Percentiles rank a stretch among this genome's conserved stretches.
Evolutionary conservation across 2,329 filamentous ascomycete species (phyloP).

Genomic region (Ophiostoma angusticollis): DNA sequence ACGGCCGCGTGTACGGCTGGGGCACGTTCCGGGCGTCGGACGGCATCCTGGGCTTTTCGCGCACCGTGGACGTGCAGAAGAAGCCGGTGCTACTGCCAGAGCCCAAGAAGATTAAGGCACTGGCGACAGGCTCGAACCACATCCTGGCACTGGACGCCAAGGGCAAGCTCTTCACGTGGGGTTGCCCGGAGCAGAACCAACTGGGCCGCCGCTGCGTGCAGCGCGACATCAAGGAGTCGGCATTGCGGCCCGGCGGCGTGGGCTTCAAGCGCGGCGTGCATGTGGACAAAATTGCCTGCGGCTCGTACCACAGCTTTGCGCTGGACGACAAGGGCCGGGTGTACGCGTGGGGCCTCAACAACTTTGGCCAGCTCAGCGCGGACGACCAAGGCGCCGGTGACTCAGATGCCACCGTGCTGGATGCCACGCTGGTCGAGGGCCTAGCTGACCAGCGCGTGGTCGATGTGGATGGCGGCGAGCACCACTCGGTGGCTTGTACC

Average conservation of each 20-base stretch:
- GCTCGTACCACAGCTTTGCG: conserved; percentile 74
- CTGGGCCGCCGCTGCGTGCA: conserved; percentile 49
- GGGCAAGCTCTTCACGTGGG: conserved; percentile 57
- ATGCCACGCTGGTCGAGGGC: conserved; percentile 52
- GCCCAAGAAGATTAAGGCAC: conserved; percentile 52
- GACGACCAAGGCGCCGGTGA: conserved; percentile 47
- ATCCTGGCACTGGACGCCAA: conserved; percentile 53
- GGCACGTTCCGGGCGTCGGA: conserved; percentile 59
- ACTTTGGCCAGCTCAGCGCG: conserved; percentile 64
- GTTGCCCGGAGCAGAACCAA: conserved; percentile 55
- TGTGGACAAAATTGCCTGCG: conserved; percentile 50
- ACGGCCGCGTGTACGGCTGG: conserved; percentile 71
- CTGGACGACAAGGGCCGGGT: conserved; percentile 57
- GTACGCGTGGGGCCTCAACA: conserved; percentile 78
- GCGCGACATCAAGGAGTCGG: conserved; percentile 29
- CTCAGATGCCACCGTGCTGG: conserved; percentile 58
- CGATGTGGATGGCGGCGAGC: conserved; percentile 53
- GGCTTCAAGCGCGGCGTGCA: conserved; percentile 38
- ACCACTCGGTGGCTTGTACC: conserved; percentile 59
- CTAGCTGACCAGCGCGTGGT: conserved; percentile 52
- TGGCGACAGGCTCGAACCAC: conserved; percentile 59
- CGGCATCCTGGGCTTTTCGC: conserved; percentile 31
- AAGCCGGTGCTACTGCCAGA: conserved; percentile 43
- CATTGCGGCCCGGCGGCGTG: conserved; percentile 23
- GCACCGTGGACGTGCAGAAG: conserved; percentile 25